Base-by-base conservation (phyloP, 176 grass and related monocot genomes). In the Metroxylon sagu region DNA sequence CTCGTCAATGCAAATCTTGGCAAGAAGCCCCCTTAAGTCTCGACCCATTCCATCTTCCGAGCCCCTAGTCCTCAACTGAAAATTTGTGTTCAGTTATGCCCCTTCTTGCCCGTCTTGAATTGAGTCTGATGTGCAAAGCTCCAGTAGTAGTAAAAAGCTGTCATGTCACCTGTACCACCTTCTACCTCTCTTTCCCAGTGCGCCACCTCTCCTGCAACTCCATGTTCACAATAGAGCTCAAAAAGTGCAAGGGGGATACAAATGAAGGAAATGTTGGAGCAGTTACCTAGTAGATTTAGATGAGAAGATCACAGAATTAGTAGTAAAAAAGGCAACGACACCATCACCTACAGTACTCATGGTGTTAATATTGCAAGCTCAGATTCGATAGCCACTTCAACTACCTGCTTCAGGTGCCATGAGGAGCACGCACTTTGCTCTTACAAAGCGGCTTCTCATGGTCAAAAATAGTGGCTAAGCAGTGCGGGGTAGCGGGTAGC, bases 161-260 rank as follows among this genome's bases (percentile, higher is more conserved):
- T 57, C 78, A 4, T 70, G 55, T 67, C 82, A 31, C 87, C 77
- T 43, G 77, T 85, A 60, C 87, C 93, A 48, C 81, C 87, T 55
- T 70, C 78, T 73, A 68, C 86, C 26, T 71, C 75, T 48, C 66
- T 74, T 48, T 76, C 78, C 65, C 84, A 89, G 61, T 50, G 52
- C 55, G 19, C 64, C 49, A 63, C 86, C 64, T 97, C 93, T 54
- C 84, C 93, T 56, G 74, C 71, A 62, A 87, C 80, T 66, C 84
- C 92, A 49, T 68, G 87, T 15, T 85, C 83, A 70, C 80, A 23
- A 69, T 79, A 85, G 66, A 80, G 76, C 48, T 63, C 87, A 31
- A 78, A 78, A 31, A 83, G 78, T 50, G 84, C 81, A 26, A 91
- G 85, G 53, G 88, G 93, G 25, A 97, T 97, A 67, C 83, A 88